Evolutionary conservation across 192 early-diverging fungal species (phyloP).

Genomic region (Coemansia sp.): DNA sequence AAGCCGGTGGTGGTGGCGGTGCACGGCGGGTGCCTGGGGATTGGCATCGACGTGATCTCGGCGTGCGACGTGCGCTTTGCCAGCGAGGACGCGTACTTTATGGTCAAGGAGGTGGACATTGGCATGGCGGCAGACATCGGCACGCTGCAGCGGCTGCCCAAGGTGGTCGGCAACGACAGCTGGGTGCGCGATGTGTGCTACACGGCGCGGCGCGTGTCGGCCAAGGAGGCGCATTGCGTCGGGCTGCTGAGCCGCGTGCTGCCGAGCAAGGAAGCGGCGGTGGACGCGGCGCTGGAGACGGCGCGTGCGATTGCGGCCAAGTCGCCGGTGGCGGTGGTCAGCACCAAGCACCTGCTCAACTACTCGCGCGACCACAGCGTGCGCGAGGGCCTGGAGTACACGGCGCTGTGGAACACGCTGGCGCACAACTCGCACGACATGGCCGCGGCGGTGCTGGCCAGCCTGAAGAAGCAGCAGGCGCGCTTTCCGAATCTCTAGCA

Average conservation of each 20-base stretch:
- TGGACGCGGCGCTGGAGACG: conserved; percentile 57
- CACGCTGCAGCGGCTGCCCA: conserved; percentile 92
- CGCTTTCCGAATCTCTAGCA: conserved; percentile 48
- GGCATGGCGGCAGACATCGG: conserved; percentile 91
- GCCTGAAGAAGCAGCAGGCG: conserved; percentile 34
- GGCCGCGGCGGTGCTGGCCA: conserved; percentile 32
- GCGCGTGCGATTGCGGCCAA: conserved; percentile 79
- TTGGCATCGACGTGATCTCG: conserved; percentile 79
- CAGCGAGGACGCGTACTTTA: conserved; percentile 72
- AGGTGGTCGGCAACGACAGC: conserved; percentile 85
- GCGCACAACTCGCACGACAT: conserved; percentile 70
- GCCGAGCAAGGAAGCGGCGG: conserved; percentile 14
- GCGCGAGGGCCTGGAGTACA: conserved; percentile 82
- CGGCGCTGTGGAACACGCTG: conserved; percentile 80
- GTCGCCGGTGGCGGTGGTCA: conserved; percentile 78
- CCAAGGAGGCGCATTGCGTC: conserved; percentile 58
- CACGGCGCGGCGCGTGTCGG: conserved; percentile 71
- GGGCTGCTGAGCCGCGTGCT: conserved; percentile 61
- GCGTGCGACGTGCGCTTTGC: conserved; percentile 91
- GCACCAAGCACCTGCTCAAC: conserved; percentile 88
- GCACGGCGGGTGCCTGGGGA: conserved; percentile 82
- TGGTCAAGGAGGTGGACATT: conserved; percentile 90
- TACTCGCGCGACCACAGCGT: conserved; percentile 91
- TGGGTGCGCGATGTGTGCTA: conserved; percentile 88
- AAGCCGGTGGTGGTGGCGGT: conserved; percentile 88